Percentiles rank a stretch among this genome's conserved stretches.
Evolutionary conservation across 352 stramenopile genomes (phyloP).

Genomic region (Globisporangium recalcitrans): DNA sequence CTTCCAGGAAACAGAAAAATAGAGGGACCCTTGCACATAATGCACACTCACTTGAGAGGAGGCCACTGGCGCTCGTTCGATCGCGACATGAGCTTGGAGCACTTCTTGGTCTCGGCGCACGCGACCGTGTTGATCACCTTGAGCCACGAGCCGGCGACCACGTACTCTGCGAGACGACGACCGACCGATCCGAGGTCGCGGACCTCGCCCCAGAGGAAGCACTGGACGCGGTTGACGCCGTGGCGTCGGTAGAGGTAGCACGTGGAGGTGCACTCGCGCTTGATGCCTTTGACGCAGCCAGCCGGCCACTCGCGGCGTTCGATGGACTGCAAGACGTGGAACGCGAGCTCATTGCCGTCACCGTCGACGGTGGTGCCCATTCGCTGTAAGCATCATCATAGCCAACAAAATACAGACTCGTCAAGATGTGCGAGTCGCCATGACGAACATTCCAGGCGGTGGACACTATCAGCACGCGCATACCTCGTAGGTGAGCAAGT

Average conservation of each 20-base stretch:
- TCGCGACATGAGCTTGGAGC: neutral
- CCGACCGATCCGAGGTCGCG: conserved; percentile 18
- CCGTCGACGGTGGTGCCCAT: conserved; percentile 30
- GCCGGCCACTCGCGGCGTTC: conserved; percentile 36
- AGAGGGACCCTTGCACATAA: neutral
- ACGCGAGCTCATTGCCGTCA: conserved; percentile 31
- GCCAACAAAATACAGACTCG: neutral
- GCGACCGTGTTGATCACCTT: conserved; percentile 18
- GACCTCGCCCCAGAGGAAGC: conserved; percentile 29
- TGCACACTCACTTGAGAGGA: neutral
- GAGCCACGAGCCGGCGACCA: conserved; percentile 18
- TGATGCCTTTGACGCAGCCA: conserved; percentile 27
- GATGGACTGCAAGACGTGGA: conserved; percentile 42
- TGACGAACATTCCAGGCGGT: neutral
- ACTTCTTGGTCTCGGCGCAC: conserved; percentile 10
- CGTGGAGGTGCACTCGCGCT: conserved; percentile 28
- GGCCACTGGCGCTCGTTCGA: neutral
- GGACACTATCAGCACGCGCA: neutral
- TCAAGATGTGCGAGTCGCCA: too few species aligned
- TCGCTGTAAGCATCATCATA: conserved; percentile 7
- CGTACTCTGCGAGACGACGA: conserved; percentile 14
- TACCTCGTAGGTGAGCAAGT: conserved; percentile 39
- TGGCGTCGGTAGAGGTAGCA: conserved; percentile 35
- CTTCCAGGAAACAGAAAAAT: neutral
- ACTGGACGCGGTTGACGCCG: conserved; percentile 24